phyloP scores from a whole-genome alignment of 257 asterid genomes.

The Solanum bulbocastanum region DNA sequence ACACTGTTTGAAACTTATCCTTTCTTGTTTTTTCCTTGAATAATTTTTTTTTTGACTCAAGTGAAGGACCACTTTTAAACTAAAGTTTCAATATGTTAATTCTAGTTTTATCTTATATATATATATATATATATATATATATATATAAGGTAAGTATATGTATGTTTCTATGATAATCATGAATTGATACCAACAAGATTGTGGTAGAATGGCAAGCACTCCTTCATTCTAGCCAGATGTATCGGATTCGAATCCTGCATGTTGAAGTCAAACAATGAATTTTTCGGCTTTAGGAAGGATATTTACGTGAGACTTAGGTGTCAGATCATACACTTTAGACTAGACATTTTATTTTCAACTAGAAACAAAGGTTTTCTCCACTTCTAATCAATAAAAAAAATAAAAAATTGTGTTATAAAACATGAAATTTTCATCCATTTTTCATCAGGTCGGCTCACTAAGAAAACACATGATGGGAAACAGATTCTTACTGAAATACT shows the following conservation, averaged over 20 bases:
- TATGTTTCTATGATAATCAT: background rate
- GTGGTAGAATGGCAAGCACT: too few relatives aligned
- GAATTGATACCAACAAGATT: background rate
- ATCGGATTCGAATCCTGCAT: background rate
- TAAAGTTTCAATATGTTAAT: background rate
- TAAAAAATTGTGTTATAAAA: too few relatives aligned
- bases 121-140: too few relatives aligned
- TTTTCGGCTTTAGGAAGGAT: background rate
- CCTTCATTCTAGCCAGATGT: background rate
- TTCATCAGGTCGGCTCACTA: too few relatives aligned
- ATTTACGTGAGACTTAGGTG: background rate
- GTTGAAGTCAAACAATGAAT: background rate
- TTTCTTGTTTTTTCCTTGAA: background rate
- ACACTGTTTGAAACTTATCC: background rate
- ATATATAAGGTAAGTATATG: background rate
- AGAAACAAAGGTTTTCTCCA: background rate
- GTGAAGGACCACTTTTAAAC: background rate
- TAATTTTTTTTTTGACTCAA: background rate
- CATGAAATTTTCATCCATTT: too few relatives aligned
- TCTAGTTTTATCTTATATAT: background rate
- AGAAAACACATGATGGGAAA: too few relatives aligned
- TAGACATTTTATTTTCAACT: too few relatives aligned
- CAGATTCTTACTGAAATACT: too few relatives aligned
- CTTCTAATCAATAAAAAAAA: too few relatives aligned
- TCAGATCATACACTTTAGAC: too few relatives aligned